Base-by-base conservation (phyloP, 2,329 filamentous ascomycete genomes). In the Trichoderma koningii region DNA sequence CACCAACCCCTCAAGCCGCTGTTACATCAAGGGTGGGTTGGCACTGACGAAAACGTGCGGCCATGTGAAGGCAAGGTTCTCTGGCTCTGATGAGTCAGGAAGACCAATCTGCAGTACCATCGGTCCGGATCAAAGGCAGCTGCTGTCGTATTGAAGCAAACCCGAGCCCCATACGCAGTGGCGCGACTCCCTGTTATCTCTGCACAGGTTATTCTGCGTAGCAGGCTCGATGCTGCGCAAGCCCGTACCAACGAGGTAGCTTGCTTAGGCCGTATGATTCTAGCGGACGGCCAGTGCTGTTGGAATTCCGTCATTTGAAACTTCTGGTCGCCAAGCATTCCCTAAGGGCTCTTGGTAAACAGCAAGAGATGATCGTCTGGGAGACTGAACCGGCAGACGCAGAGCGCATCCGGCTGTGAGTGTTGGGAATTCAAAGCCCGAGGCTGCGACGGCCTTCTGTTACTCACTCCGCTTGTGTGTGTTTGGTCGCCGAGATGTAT, bases 21-120 rank as follows among this genome's bases (percentile, higher is more conserved):
- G 56, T 38, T 57, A 19, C 45, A 56, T 57, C 30, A 26, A 48
- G 15, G 41, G 50, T 64, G 51, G 53, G 44, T 38, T 51, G n/a
- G 34, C 45, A 38, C 44, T 48, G 63, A 38, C 14, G 34, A 44
- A 55, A 47, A 23, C 50, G 50, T 41, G 47, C 44, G 26, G 61
- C 61, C 52, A 56, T 48, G 61, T 50, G 52, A 48, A 34, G 34
- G 52, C 61, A 56, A 50, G 61, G 61, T 55, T 63, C 48, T 45
- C 45, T 44, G 48, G 41, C 30, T 48, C 61, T 48, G 30, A n/a
- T 41, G 44, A 63, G 45, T 56, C 61, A 50, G 21, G 52, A 28
- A 64, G 3, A 12, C 52, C 42, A 64, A 56, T 50, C 50, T 64
- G 5, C 28, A 7, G 28, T 30, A 55, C 61, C 51, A 21, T 56